Evolutionary conservation across 225 moss, liverwort and hornwort species (phyloP), one percentile per base, ranked within the genome.

Genomic region (Takakia lepidozioides): DNA sequence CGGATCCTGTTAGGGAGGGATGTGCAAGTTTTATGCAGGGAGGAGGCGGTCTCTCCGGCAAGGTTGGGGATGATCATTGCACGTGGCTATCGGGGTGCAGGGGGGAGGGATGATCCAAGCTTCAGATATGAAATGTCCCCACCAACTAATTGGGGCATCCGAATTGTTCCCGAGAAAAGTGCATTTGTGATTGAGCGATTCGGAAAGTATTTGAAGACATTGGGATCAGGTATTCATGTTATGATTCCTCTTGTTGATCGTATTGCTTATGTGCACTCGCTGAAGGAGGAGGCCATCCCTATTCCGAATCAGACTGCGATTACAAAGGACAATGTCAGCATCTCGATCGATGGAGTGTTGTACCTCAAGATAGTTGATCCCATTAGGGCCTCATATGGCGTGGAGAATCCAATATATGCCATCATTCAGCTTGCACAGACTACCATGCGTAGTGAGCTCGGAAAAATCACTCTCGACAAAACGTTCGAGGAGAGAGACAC

Each of bases 181-280:
- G 95, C 95, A 4, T 98, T 98, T 52, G 91, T 98, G 38, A 91
- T 98, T 28, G 95, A 98, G 67, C 84, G 91, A n/a, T 98, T 98
- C 67, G 95, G 95, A 43, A 98, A 85, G 69, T 98, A 91, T 57
- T 42, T 87, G 59, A 98, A 85, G 81, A 98, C 91, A 2, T 56
- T 98, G 38, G 80, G 91, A 55, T 98, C 95, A 52, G 95, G 95
- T 54, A 98, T 98, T 46, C 95, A 98, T 70, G 19, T 91, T 43
- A 78, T 98, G 64, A 91, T 98, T 54, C 95, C 95, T 13, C 45
- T 98, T 5, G 91, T 98, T 51, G 95, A 98, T 63, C 82, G 61
- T 37, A 98, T 98, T 43, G 89, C 95, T 5, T 98, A 98, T 58
- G 91, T 98, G 50, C 95, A 98, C 66, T 98, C 95, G 1, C 54